phyloP scores from a whole-genome alignment of 208 protist species.

The Trypanosoma mega region DNA sequence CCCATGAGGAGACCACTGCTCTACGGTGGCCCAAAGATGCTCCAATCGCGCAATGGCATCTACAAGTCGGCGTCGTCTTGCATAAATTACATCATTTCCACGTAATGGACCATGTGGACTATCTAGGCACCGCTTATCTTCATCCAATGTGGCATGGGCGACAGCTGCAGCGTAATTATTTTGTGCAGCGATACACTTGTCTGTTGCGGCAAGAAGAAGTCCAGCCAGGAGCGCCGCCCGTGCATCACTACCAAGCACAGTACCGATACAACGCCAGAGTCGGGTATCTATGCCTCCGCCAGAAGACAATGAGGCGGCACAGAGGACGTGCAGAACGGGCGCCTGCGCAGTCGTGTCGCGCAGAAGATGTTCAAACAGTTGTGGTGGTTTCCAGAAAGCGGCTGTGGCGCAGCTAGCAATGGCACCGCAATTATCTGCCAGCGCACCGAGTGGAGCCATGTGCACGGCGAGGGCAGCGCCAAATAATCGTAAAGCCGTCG shows the following conservation, averaged over 20 bases:
- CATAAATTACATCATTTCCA: conserved; percentile 16
- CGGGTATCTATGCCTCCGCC: conserved; percentile 11
- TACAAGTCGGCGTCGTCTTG: conserved; percentile 16
- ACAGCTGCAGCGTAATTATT: conserved; percentile 66
- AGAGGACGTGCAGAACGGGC: conserved; percentile 25
- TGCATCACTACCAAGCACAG: conserved; percentile 15
- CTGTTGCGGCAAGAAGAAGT: conserved; percentile 51
- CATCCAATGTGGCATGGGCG: conserved; percentile 13
- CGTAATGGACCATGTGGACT: too few relatives aligned
- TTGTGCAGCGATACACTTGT: conserved; percentile 49
- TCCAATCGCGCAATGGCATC: conserved; percentile 22
- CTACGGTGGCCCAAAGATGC: conserved; percentile 40
- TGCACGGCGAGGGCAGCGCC: conserved; percentile 33
- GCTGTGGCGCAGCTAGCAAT: conserved; percentile 33
- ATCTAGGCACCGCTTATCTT: conserved; percentile 4
- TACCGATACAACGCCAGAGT: conserved; percentile 18
- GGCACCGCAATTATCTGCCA: conserved; percentile 41
- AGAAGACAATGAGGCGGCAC: conserved; percentile 14
- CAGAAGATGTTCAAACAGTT: conserved; percentile 20
- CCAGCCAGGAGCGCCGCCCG: conserved; percentile 15
- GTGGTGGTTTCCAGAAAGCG: conserved; percentile 7
- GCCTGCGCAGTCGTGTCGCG: conserved; percentile 5
- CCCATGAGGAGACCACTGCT: conserved; percentile 53
- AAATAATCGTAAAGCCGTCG: conserved; percentile 55
- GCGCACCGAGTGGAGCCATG: conserved; percentile 25